Conservation (phyloP, 352 stramenopile species). For the Pythium monospermum region DNA sequence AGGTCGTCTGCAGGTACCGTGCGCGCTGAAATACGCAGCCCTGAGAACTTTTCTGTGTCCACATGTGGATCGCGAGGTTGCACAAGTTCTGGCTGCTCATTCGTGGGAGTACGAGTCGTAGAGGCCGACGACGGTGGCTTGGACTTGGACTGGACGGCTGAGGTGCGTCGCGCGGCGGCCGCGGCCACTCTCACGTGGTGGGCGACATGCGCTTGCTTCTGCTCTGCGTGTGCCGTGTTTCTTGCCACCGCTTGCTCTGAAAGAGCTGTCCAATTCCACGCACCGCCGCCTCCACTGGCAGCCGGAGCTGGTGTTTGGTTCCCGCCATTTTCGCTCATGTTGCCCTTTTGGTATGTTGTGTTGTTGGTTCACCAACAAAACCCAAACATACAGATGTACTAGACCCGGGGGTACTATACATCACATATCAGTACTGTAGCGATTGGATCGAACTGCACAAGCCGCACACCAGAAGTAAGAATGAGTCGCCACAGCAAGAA, state of each 20-base stretch:
- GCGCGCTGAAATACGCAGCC: conserved; percentile 50
- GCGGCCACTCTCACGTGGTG: conserved; percentile 15
- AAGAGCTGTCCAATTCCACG: conserved; percentile 52
- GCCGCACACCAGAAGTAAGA: no score
- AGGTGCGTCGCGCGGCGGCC: conserved; percentile 7
- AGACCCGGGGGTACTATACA: conserved; percentile 2
- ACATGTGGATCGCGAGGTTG: conserved; percentile 9
- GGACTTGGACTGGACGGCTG: not conserved
- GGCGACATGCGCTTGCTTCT: conserved; percentile 10
- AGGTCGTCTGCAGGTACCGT: conserved; percentile 42
- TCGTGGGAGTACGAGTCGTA: not conserved
- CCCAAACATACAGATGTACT: not conserved
- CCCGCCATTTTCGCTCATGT: not conserved
- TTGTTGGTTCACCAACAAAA: conserved; percentile 5
- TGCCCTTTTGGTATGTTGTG: conserved; percentile 2
- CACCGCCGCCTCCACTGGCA: conserved; percentile 4
- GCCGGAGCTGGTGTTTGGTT: conserved; percentile 1
- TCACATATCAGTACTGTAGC: not conserved
- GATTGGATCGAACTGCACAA: no score
- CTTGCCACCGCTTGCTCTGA: conserved; percentile 28
- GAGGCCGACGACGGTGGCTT: not conserved
- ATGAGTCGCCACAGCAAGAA: conserved; percentile 90
- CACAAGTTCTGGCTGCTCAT: not conserved
- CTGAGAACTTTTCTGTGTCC: conserved; percentile 40
- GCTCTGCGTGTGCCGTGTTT: conserved; percentile 19